Evolutionary conservation across 2,329 filamentous ascomycete genomes (phyloP), one percentile per base, ranked within the genome.

Genomic region (Chalaropsis ovoidea): DNA sequence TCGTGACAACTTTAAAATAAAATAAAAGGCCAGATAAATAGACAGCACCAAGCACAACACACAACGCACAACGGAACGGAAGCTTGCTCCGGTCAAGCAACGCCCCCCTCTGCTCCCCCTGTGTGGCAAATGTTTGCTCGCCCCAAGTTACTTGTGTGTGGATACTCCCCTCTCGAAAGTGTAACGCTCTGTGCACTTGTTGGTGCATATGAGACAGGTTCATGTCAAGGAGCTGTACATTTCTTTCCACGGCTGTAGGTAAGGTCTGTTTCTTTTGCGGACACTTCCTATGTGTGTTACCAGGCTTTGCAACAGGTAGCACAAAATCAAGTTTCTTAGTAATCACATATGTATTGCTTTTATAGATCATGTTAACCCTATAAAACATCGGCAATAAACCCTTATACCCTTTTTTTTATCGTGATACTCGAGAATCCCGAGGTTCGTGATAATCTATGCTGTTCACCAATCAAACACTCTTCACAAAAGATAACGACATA

Each of bases 41-140:
- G 5, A 39, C 35, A 39, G 1, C 35, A 39, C 35, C 4, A 39
- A 39, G 35, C 35, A 47, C 15, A n/a, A n/a, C n/a, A n/a, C 35
- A 39, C 35, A 39, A 39, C 4, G 35, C 35, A 47, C 15, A 35
- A n/a, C 15, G 24, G 8, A 39, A n/a, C 24, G 27, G 24, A 58
- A 58, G 54, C 54, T 58, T 58, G 27, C 27, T 58, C 54, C 54
- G 31, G 54, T n/a, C 19, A n/a, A 24, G 17, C 31, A 47, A 58
- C 19, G 35, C 62, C 35, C 47, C n/a, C 35, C 42, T 43, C 35
- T 17, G 13, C 39, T 42, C 52, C 42, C 43, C 35, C 47, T 41
- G 17, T 41, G 31, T 43, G 47, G 62, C 49, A 39, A 43, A 24
- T 58, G 24, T 56, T 41, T 52, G 62, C 49, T 43, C 62, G 47